These are phyloP conservation scores for Alternaria gaisen DNA, from an alignment of 2,329 filamentous ascomycete species.

Conservation along the genomic window DNA sequence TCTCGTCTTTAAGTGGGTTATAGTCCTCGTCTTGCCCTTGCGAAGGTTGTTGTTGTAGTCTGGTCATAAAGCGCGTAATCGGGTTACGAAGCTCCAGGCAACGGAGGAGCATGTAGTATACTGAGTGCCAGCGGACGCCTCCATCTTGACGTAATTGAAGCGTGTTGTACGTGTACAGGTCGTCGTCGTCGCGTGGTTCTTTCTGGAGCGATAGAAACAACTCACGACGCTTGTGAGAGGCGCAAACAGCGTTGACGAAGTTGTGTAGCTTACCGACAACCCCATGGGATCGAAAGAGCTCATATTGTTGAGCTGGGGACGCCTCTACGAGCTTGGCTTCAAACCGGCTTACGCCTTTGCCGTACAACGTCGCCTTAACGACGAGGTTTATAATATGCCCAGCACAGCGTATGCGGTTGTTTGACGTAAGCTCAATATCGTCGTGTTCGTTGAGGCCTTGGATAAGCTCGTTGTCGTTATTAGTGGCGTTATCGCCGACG, in stretches of 20 bases:
- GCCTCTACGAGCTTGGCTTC: conserved; percentile 1
- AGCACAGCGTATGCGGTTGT: neutral
- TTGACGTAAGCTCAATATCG: neutral
- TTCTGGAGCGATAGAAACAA: conserved; percentile 2
- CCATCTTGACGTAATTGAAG: conserved; percentile 10
- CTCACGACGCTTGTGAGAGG: conserved; percentile 8
- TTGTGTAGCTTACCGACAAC: conserved; percentile 13
- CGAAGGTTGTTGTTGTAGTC: neutral
- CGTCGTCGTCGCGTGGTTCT: neutral
- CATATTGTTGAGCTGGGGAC: neutral
- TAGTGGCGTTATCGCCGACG: conserved; percentile 11
- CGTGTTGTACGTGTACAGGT: conserved; percentile 5
- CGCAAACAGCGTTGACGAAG: conserved; percentile 13
- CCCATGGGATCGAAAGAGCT: neutral
- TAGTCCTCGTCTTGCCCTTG: neutral
- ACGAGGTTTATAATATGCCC: conserved; percentile 9
- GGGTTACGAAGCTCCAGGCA: conserved; percentile 14
- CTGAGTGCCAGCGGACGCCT: conserved; percentile 15
- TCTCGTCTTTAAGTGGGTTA: neutral
- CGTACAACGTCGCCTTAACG: conserved; percentile 9
- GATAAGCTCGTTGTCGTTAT: conserved; percentile 10
- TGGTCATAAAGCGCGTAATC: neutral
- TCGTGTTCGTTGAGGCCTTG: conserved; percentile 1
- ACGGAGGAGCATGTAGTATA: conserved; percentile 17
- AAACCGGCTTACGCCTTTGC: conserved; percentile 8